Percentiles rank a stretch among this genome's conserved stretches.
These are phyloP conservation scores for Nectriaceae sp. DNA, from an alignment of 2,329 filamentous ascomycete genomes.

Conservation along the genomic window DNA sequence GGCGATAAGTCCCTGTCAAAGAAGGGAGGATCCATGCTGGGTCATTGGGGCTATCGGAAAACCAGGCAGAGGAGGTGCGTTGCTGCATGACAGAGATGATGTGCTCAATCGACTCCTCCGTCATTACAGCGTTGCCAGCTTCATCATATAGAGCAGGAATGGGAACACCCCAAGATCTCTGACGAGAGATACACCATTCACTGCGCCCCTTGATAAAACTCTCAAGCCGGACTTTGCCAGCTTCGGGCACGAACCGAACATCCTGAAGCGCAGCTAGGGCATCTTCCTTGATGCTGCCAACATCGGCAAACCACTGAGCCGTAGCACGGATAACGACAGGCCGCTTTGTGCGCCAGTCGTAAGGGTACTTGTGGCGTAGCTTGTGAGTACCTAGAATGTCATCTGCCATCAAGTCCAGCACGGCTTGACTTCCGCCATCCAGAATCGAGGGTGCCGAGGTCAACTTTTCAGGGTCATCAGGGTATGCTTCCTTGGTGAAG, in stretches of 20 bases:
- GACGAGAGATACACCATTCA: constrained; percentile 98
- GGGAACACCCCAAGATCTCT: constrained; percentile 94
- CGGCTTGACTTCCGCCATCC: constrained; percentile 65
- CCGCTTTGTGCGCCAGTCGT: constrained; percentile 95
- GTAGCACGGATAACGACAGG: constrained; percentile 91
- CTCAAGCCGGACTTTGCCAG: constrained; percentile 72
- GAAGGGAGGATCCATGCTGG: constrained; percentile 72
- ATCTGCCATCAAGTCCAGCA: constrained; percentile 68
- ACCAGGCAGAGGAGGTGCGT: constrained; percentile 91
- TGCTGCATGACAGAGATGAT: constrained; percentile 78
- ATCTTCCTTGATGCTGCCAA: constrained; percentile 75
- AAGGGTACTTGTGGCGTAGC: constrained; percentile 91
- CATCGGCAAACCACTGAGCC: constrained; percentile 96
- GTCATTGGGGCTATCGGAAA: constrained; percentile 78
- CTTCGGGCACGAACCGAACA: constrained; percentile 78
- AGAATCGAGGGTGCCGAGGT: constrained; percentile 69
- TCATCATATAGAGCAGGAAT: constrained; percentile 87
- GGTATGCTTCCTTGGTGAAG: constrained; percentile 80
- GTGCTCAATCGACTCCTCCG: constrained; percentile 76
- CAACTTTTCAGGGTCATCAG: constrained; percentile 67
- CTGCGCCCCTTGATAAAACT: constrained; percentile 86
- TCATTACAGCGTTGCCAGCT: constrained; percentile 75
- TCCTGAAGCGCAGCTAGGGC: constrained; percentile 69
- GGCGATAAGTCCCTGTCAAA: constrained; percentile 62
- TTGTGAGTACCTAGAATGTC: constrained; percentile 69